Percentiles rank a stretch among this genome's conserved stretches.
Evolutionary conservation across 1,284 basidiomycete genomes (phyloP).

Genomic region (Butyriboletus appendiculatus): DNA sequence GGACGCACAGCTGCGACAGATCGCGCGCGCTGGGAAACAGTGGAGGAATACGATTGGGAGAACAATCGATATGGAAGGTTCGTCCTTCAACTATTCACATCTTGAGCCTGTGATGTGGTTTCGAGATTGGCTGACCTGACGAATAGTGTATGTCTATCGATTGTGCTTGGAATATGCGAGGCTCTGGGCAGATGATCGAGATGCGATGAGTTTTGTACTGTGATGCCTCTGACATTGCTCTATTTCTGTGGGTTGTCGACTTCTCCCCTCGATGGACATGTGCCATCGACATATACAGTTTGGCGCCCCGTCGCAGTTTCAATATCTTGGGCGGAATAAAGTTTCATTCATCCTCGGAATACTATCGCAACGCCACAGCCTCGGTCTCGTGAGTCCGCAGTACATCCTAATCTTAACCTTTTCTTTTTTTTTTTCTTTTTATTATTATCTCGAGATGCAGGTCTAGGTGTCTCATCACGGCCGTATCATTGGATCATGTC

Average conservation of each 20-base stretch:
- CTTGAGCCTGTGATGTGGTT: background rate
- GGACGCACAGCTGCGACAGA: constrained; percentile 75
- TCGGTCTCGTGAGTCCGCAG: constrained; percentile 40
- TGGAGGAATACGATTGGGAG: constrained; percentile 87
- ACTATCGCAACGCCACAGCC: constrained; percentile 40
- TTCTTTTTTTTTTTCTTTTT: background rate
- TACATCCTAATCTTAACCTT: background rate
- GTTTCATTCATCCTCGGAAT: constrained; percentile 40
- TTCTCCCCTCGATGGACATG: background rate
- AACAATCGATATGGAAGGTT: constrained; percentile 88
- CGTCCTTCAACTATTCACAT: background rate
- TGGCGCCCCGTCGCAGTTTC: background rate
- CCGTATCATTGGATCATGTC: background rate
- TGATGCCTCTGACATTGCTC: constrained; percentile 14
- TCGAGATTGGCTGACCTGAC: constrained; percentile 6
- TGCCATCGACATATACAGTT: background rate
- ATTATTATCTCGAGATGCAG: background rate
- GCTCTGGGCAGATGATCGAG: constrained; percentile 81
- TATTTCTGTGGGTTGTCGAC: background rate
- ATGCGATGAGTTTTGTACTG: constrained; percentile 56
- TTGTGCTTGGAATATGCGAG: constrained; percentile 89
- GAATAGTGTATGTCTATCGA: constrained; percentile 78
- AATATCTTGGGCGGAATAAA: background rate
- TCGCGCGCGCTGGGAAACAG: constrained; percentile 84
- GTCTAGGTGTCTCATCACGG: background rate